Evolutionary conservation across 805 yeast genomes (phyloP).

Genomic region (Saccharomycopsis fibuligera): DNA sequence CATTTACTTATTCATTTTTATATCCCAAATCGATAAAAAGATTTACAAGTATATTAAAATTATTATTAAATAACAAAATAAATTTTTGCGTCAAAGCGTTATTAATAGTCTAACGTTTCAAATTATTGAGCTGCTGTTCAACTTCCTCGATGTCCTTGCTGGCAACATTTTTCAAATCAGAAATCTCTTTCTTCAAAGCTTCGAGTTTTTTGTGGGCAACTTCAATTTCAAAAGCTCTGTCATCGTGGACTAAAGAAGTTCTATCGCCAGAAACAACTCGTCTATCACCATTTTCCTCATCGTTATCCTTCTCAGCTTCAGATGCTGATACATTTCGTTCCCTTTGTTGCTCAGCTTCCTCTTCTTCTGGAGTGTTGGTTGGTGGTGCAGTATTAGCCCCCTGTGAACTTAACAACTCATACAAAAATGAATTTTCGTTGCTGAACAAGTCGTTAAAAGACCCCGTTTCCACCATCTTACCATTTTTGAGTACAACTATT

Average conservation of each 20-base stretch:
- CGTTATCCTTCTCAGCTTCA: not conserved
- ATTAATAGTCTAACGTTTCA: slow-evolving; percentile 9
- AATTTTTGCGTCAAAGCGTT: too few species aligned
- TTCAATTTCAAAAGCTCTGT: slow-evolving; percentile 11
- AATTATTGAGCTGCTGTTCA: slow-evolving; percentile 9
- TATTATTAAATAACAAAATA: too few species aligned
- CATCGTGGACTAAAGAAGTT: slow-evolving; percentile 16
- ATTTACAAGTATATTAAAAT: too few species aligned
- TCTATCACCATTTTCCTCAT: not conserved
- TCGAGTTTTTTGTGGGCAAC: slow-evolving; percentile 4
- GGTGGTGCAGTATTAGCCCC: not conserved
- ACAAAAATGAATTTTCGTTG: slow-evolving; percentile 32
- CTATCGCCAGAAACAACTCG: too few species aligned
- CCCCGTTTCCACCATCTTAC: slow-evolving; percentile 71
- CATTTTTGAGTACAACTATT: slow-evolving; percentile 70
- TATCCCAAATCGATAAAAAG: too few species aligned
- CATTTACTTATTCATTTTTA: too few species aligned
- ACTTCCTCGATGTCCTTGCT: slow-evolving; percentile 11
- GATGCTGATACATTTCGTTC: slow-evolving; percentile 1
- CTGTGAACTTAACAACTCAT: slow-evolving; percentile 29
- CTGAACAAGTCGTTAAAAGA: slow-evolving; percentile 44
- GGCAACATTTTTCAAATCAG: slow-evolving; percentile 4
- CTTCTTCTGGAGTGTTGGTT: not conserved
- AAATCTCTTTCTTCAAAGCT: slow-evolving; percentile 6
- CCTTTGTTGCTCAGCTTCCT: slow-evolving; percentile 1